Base-by-base conservation (phyloP, 257 asterid genomes). In the Solanum infundibuliforme region DNA sequence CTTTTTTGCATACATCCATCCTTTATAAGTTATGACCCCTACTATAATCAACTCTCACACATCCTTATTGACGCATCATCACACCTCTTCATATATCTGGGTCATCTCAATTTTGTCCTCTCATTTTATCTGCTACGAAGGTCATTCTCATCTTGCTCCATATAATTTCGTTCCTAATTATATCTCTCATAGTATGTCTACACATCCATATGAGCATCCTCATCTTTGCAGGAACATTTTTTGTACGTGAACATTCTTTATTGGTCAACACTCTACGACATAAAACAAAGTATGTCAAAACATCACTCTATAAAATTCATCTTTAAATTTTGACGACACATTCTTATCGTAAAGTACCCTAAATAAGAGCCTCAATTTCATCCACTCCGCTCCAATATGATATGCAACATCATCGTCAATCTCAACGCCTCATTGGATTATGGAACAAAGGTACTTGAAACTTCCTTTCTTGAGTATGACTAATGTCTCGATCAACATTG, bases 261-360 rank as follows among this genome's bases (percentile, higher is more conserved):
- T 9, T 62, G 5, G 7, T n/a, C 31, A 62, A n/a, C 0, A 62
- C 0, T 62, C 9, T 62, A 3, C 0, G 0, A 1, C 16, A 62
- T 62, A 62, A 11, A n/a, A 62, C 4, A 65, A 4, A 62, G 4
- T 65, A 10, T n/a, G 0, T n/a, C 8, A 0, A 62, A n/a, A 0
- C 16, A 10, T n/a, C 2, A n/a, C 4, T 65, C 0, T 65, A 2
- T n/a, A 65, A 65, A 10, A 65, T n/a, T n/a, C 7, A 58, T 0
- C 8, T 4, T 65, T 10, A 9, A 4, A n/a, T 5, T 12, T 62
- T 10, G 14, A 12, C 1, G 1, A 1, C 31, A 62, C 7, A 10
- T 62, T n/a, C 3, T n/a, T 10, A 62, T n/a, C 6, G 6, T 0
- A 9, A 23, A 60, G 6, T 60, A 60, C 12, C 5, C 6, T 3